Conservation (phyloP, 2,329 filamentous ascomycete species). For the Capronia americana region DNA sequence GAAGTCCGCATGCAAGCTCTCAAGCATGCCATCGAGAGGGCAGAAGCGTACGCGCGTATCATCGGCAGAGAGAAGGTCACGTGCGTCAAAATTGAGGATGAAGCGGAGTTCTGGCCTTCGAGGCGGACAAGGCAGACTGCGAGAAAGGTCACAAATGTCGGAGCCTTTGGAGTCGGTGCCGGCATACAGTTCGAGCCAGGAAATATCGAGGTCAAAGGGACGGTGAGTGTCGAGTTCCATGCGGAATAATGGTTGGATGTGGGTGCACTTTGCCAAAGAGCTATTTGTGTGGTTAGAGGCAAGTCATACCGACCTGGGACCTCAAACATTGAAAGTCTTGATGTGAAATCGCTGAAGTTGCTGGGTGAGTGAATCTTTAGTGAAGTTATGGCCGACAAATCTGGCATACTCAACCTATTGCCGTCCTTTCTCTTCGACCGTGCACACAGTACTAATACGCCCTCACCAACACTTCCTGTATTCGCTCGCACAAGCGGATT, state of each 20-base stretch:
- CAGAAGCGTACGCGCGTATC: conserved; percentile 38
- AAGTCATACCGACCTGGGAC: background rate
- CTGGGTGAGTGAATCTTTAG: background rate
- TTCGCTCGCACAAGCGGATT: background rate
- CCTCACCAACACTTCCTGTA: background rate
- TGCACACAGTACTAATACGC: background rate
- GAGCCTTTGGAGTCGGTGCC: conserved; percentile 16
- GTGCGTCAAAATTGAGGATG: conserved; percentile 29
- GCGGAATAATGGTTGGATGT: conserved; percentile 14
- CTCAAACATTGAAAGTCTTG: background rate
- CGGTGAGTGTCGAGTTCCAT: conserved; percentile 25
- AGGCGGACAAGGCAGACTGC: conserved; percentile 19
- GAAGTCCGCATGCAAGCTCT: conserved; percentile 40
- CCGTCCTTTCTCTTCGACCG: background rate
- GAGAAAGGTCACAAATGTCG: background rate
- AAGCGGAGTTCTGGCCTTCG: conserved; percentile 1
- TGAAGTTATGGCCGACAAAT: background rate
- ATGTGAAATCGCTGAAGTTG: background rate
- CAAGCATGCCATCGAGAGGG: conserved; percentile 40
- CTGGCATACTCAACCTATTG: background rate
- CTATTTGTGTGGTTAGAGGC: background rate
- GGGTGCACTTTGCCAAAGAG: background rate
- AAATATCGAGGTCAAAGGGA: conserved; percentile 27
- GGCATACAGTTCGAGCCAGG: conserved; percentile 32
- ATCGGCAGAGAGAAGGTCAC: conserved; percentile 33